Conservation (phyloP, 768 basidiomycete species). For the Tephrocybe sp. region DNA sequence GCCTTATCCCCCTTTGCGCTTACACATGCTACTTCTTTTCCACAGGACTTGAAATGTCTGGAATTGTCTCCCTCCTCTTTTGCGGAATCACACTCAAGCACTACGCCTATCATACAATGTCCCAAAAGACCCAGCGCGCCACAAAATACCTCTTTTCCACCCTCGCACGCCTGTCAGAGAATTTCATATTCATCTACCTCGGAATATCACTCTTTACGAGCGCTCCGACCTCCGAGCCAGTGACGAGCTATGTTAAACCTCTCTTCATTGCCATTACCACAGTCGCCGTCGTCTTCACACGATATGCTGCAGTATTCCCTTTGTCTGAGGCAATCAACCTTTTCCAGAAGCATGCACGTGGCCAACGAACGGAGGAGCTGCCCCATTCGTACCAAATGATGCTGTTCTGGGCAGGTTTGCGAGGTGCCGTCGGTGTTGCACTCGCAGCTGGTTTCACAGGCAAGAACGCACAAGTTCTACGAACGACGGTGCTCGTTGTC, state of each 20-base stretch:
- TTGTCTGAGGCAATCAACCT: constrained; percentile 94
- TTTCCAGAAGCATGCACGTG: constrained; percentile 79
- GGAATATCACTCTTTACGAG: constrained; percentile 95
- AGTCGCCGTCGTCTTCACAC: constrained; percentile 90
- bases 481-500: constrained; percentile 93
- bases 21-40: constrained; percentile 99
- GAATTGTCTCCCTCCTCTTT: constrained; percentile 96
- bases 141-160: constrained; percentile 96
- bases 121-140: constrained; percentile 87
- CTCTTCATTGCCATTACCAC: constrained; percentile 92
- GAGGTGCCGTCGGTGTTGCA: constrained; percentile 97
- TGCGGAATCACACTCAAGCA: constrained; percentile 99
- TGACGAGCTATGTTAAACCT: constrained; percentile 88
- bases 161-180: constrained; percentile 93
- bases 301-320: constrained; percentile 95
- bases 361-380: constrained; percentile 85
- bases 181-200: constrained; percentile 99
- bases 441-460: constrained; percentile 95
- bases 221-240: constrained; percentile 73
- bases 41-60: constrained; percentile 92
- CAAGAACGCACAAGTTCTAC: constrained; percentile 85
- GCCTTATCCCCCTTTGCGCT: constrained; percentile 89
- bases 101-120: constrained; percentile 99
- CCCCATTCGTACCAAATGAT: constrained; percentile 99
- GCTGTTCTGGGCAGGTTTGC: constrained; percentile 97